Conservation (phyloP, 306 rosid genomes). For the Vigna trinervia region DNA sequence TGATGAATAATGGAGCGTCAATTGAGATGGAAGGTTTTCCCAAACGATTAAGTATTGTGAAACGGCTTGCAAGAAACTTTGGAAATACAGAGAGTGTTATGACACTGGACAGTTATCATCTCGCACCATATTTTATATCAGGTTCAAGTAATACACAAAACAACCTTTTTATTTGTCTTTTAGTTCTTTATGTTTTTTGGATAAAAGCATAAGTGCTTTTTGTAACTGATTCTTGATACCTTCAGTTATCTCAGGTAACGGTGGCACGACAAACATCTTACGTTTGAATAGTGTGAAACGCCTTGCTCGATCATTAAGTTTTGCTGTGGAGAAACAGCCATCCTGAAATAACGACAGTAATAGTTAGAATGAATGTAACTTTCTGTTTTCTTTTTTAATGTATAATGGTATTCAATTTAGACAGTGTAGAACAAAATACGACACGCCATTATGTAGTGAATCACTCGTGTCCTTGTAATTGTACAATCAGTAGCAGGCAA, state of each 20-base stretch:
- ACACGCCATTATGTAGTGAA: neutral
- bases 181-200: too few species aligned
- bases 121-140: conserved; percentile 7
- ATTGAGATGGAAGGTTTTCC: conserved; percentile 45
- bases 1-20: neutral
- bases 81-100: conserved; percentile 10
- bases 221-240: neutral
- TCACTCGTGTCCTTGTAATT: neutral
- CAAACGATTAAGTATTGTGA: conserved; percentile 52
- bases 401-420: neutral
- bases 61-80: conserved; percentile 58
- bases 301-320: conserved; percentile 52
- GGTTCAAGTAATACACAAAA: neutral
- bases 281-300: conserved; percentile 58
- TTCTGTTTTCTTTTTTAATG: neutral
- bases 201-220: neutral
- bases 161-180: neutral
- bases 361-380: neutral
- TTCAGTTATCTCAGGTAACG: conserved; percentile 30
- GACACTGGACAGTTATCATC: conserved; percentile 12
- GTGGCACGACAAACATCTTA: conserved; percentile 42
- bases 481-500: neutral
- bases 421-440: neutral
- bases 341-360: conserved; percentile 25
- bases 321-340: conserved; percentile 6